These are phyloP conservation scores for Fusarium newnesense DNA, from an alignment of 2,329 filamentous ascomycete species.

Conservation along the genomic window DNA sequence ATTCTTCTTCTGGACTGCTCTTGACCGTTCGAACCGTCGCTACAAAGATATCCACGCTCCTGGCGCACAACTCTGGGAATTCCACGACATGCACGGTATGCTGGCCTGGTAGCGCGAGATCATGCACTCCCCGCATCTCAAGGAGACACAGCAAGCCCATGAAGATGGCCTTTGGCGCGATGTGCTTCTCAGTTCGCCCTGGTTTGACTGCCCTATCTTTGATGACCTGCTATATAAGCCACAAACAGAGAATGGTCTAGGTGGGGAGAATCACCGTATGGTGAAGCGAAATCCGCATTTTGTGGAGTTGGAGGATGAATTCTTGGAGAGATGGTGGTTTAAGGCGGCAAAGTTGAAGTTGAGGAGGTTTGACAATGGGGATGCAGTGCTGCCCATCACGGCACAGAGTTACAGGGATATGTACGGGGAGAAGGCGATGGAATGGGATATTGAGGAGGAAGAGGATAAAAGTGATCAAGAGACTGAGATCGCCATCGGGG, in stretches of 20 bases:
- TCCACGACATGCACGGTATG: conserved; percentile 15
- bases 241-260: not conserved
- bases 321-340: conserved; percentile 41
- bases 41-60: not conserved
- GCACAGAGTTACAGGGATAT: not conserved
- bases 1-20: conserved; percentile 41
- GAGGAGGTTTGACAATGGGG: conserved; percentile 29
- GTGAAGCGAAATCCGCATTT: not conserved
- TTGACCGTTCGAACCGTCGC: conserved; percentile 28
- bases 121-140: conserved; percentile 20
- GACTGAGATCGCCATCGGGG: not conserved
- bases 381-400: conserved; percentile 28
- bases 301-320: conserved; percentile 38
- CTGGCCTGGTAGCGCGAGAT: conserved; percentile 46
- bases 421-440: conserved; percentile 8
- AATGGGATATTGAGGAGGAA: not conserved
- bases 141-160: conserved; percentile 34
- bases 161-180: conserved; percentile 41
- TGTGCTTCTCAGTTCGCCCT: conserved; percentile 39
- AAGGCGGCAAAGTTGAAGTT: conserved; percentile 33
- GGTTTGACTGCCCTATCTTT: conserved; percentile 45
- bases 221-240: conserved; percentile 12
- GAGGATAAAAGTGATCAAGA: not conserved
- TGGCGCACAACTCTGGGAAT: not conserved
- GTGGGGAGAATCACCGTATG: not conserved